Base-by-base conservation (phyloP, 371 early-diverging fungal species). In the Rhizopus sp. region DNA sequence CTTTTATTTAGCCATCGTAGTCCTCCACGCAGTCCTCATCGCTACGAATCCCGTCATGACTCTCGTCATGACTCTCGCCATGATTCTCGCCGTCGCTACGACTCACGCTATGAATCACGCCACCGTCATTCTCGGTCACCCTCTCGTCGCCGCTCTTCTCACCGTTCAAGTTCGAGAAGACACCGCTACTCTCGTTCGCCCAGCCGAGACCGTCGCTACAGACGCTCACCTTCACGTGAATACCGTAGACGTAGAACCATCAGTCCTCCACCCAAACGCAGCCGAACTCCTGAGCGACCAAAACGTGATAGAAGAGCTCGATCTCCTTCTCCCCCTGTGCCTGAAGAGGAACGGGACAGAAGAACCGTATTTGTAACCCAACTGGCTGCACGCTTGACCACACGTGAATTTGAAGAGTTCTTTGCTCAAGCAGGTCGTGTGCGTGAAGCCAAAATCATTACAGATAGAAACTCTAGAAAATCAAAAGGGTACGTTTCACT, bases 321-420 rank as follows among this genome's bases (percentile, higher is more conserved):
- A 56, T 89, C 91, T 30, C 88, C 85, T 48, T 88, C 90, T 15
- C 90, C 91, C 10, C 82, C 80, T 15, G 78, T 88, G 30, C 83
- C 85, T 53, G 89, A 88, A 64, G 74, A 81, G 17, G 87, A 90
- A 57, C 87, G 97, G 44, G 96, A 96, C 63, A 72, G 88, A 72
- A 83, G 96, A 63, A 98, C 98, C 3, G 95, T 98, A 12, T 96
- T 96, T 77, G 92, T 94, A 13, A 92, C 86, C 83, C 97, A 98
- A 68, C 79, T 98, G 9, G 89, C 96, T 10, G 89, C 90, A 17
- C 86, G 92, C 29, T 75, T 93, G 41, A 84, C 85, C 41, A 70
- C 78, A 29, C 74, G 87, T 46, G 97, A 98, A 62, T 78, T 98
- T 38, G 81, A 83, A n/a, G 89, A 92, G 35, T 97, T 97, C 65